These are phyloP conservation scores for Dicorynia guianensis DNA, from an alignment of 306 rosid genomes.

Conservation along the genomic window DNA sequence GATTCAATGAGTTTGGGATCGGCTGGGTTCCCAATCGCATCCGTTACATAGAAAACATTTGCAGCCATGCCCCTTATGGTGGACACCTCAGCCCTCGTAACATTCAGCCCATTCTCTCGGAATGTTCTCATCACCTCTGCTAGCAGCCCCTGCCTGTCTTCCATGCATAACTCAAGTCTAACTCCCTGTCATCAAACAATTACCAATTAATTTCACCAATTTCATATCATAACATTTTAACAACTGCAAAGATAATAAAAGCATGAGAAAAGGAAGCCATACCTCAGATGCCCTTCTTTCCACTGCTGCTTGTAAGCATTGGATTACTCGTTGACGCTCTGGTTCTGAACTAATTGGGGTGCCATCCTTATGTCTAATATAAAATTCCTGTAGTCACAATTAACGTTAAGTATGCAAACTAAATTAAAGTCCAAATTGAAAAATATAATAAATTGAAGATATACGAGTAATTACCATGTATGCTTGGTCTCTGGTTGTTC, in stretches of 20 bases:
- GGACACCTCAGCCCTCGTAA: slow-evolving; percentile 88
- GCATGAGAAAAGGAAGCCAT: neutral
- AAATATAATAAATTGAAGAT: neutral
- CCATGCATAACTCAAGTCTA: slow-evolving; percentile 69
- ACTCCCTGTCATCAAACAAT: slow-evolving; percentile 67
- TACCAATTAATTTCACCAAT: neutral
- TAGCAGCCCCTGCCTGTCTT: slow-evolving; percentile 72
- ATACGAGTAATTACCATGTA: slow-evolving; percentile 60
- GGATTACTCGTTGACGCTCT: slow-evolving; percentile 86
- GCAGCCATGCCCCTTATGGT: slow-evolving; percentile 57
- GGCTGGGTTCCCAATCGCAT: slow-evolving; percentile 67
- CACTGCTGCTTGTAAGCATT: slow-evolving; percentile 84
- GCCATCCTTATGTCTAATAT: slow-evolving; percentile 86
- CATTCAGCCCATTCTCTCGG: slow-evolving; percentile 86
- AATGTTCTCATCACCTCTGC: slow-evolving; percentile 91
- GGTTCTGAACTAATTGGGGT: slow-evolving; percentile 97
- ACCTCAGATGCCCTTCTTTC: slow-evolving; percentile 93
- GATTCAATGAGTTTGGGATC: slow-evolving; percentile 69
- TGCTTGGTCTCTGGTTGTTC: slow-evolving; percentile 61
- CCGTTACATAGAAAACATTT: slow-evolving; percentile 84
- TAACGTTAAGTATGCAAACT: slow-evolving; percentile 21
- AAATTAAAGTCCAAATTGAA: neutral
- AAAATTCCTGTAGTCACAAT: slow-evolving; percentile 71
- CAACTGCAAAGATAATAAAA: neutral
- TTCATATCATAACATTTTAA: neutral